Conservation (phyloP, 2,329 filamentous ascomycete genomes). For the Pleochaeta shiraiana region DNA sequence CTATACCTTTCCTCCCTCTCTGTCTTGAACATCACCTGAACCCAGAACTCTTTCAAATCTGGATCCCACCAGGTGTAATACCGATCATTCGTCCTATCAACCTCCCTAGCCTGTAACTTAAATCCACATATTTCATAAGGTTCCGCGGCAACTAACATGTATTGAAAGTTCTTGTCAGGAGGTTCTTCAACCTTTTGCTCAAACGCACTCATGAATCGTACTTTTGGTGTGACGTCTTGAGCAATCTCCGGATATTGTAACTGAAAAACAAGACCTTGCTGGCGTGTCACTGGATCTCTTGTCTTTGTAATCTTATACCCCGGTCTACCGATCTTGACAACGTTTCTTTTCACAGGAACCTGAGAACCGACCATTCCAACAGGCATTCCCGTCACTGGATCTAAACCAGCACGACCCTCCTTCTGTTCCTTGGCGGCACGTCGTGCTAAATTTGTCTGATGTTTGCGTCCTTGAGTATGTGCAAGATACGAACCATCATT, state of each 20-base stretch:
- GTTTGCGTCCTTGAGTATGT: conserved; percentile 95
- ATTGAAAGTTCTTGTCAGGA: conserved; percentile 85
- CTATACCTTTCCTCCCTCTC: conserved; percentile 84
- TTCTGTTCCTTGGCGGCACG: conserved; percentile 91
- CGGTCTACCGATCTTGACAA: conserved; percentile 86
- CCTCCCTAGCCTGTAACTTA: conserved; percentile 82
- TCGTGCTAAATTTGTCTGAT: conserved; percentile 93
- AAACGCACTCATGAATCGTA: conserved; percentile 95
- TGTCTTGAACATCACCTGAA: conserved; percentile 96
- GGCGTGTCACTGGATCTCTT: conserved; percentile 66
- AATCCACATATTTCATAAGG: conserved; percentile 96
- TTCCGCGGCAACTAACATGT: conserved; percentile 83
- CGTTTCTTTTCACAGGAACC: conserved; percentile 46
- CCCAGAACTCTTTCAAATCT: conserved; percentile 92
- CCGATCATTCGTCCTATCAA: conserved; percentile 69
- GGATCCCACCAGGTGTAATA: conserved; percentile 94
- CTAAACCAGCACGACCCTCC: conserved; percentile 48
- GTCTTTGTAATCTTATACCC: conserved; percentile 98
- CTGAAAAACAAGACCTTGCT: conserved; percentile 87
- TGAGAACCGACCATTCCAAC: conserved; percentile 49
- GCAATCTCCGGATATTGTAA: conserved; percentile 86
- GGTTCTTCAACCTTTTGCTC: conserved; percentile 86
- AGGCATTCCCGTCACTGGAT: conserved; percentile 46
- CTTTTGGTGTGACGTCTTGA: conserved; percentile 51
- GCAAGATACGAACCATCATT: conserved; percentile 98